These are phyloP conservation scores for Prunella vulgaris DNA, from an alignment of 257 asterid species.

Conservation along the genomic window DNA sequence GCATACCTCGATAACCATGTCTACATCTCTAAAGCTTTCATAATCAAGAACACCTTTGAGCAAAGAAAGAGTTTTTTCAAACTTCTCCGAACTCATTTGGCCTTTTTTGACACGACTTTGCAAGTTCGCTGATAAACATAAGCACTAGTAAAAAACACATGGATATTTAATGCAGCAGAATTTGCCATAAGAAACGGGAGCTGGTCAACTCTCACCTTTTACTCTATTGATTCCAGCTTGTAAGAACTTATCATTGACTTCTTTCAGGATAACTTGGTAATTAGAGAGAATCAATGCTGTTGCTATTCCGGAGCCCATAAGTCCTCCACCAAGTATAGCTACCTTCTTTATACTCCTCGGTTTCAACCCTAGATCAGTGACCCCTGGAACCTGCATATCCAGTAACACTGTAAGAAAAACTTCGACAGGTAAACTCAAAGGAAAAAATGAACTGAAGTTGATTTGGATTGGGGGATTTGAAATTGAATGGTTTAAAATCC, in stretches of 20 bases:
- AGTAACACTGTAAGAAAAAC: not conserved
- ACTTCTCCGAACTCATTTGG: slow-evolving; percentile 67
- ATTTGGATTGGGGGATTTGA: not conserved
- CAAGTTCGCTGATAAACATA: slow-evolving; percentile 54
- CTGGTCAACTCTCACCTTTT: slow-evolving; percentile 47
- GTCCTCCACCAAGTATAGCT: slow-evolving; percentile 92
- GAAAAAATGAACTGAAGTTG: no score
- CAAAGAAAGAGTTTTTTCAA: slow-evolving; percentile 61
- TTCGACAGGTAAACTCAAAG: not conserved
- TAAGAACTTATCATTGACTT: slow-evolving; percentile 80
- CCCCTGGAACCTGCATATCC: slow-evolving; percentile 72
- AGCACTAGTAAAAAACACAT: not conserved
- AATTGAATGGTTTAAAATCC: no score
- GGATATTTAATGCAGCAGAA: not conserved
- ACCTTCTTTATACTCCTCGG: slow-evolving; percentile 79
- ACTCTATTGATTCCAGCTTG: slow-evolving; percentile 80
- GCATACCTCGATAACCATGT: slow-evolving; percentile 95
- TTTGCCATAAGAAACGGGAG: slow-evolving; percentile 5
- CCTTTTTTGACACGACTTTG: slow-evolving; percentile 83
- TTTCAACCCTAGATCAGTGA: slow-evolving; percentile 68
- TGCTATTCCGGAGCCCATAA: slow-evolving; percentile 98
- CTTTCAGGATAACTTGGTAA: slow-evolving; percentile 75
- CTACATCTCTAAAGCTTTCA: slow-evolving; percentile 83
- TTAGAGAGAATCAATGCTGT: slow-evolving; percentile 72
- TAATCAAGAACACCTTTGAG: slow-evolving; percentile 87